Conservation (phyloP, 2,329 filamentous ascomycete genomes). For the Dothidotthia symphoricarpi region DNA sequence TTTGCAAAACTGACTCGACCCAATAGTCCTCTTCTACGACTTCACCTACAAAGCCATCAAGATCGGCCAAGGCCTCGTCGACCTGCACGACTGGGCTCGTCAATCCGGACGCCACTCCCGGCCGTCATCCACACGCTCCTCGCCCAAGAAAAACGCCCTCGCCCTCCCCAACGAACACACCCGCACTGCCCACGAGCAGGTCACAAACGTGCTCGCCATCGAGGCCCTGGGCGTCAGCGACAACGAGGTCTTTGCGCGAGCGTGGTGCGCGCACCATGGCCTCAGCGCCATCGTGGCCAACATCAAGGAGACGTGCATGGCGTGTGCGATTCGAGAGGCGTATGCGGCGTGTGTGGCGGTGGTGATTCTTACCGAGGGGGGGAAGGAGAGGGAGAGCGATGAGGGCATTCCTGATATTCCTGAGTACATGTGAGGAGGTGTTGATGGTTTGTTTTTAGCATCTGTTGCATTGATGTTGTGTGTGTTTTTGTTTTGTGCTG, state of each 20-base stretch:
- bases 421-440: slow-evolving; percentile 7
- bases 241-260: slow-evolving; percentile 72
- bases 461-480: too few species aligned
- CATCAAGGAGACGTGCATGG: slow-evolving; percentile 67
- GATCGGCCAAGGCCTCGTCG: slow-evolving; percentile 62
- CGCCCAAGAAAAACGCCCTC: slow-evolving; percentile 32
- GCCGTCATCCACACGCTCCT: slow-evolving; percentile 33
- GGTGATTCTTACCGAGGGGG: slow-evolving; percentile 59
- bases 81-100: slow-evolving; percentile 63
- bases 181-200: slow-evolving; percentile 32
- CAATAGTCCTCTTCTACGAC: slow-evolving; percentile 65
- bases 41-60: slow-evolving; percentile 61
- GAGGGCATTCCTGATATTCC: slow-evolving; percentile 22
- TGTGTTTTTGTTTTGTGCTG: too few species aligned
- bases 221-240: slow-evolving; percentile 71
- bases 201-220: slow-evolving; percentile 67
- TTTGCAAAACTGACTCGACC: slow-evolving; percentile 11
- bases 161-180: slow-evolving; percentile 20
- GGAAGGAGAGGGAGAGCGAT: slow-evolving; percentile 48
- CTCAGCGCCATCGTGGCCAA: slow-evolving; percentile 69
- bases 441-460: slow-evolving; percentile 3
- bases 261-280: slow-evolving; percentile 76
- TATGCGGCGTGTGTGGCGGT: slow-evolving; percentile 72
- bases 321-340: slow-evolving; percentile 71
- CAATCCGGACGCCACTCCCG: slow-evolving; percentile 34